Evolutionary conservation across 2,329 filamentous ascomycete genomes (phyloP).

Genomic region (Ophiostoma montium): DNA sequence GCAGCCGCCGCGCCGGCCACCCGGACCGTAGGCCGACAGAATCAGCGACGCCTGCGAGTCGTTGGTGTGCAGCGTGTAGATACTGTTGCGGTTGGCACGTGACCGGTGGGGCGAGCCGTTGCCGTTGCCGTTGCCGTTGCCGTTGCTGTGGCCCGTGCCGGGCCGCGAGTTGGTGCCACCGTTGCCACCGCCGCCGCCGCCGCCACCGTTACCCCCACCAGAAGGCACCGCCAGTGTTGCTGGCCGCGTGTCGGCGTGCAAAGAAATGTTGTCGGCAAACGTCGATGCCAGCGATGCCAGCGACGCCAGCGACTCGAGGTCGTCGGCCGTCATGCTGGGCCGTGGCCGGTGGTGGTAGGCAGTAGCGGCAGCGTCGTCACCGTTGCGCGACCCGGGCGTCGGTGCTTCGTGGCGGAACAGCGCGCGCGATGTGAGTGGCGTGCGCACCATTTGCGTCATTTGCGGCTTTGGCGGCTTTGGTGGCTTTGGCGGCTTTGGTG

Average conservation of each 20-base stretch:
- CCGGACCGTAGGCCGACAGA: conserved; percentile 29
- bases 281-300: conserved; percentile 29
- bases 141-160: no score
- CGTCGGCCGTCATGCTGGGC: conserved; percentile 8
- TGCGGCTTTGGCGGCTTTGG: not conserved
- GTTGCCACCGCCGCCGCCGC: no score
- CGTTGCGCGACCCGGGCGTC: not conserved
- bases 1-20: conserved; percentile 7
- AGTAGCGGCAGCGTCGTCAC: not conserved
- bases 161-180: not conserved
- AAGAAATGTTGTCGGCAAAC: conserved; percentile 39
- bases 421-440: conserved; percentile 12
- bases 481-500: no score
- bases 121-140: no score
- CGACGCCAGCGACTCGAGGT: conserved; percentile 37
- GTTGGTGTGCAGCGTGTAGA: conserved; percentile 46
- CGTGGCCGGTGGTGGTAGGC: conserved; percentile 1
- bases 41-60: conserved; percentile 41
- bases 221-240: not conserved
- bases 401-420: conserved; percentile 11
- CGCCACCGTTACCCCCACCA: not conserved
- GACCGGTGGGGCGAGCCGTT: conserved; percentile 14
- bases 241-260: conserved; percentile 20
- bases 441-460: conserved; percentile 6
- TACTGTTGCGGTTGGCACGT: conserved; percentile 32